Conservation (phyloP, 768 basidiomycete species). For the Chiua virens region DNA sequence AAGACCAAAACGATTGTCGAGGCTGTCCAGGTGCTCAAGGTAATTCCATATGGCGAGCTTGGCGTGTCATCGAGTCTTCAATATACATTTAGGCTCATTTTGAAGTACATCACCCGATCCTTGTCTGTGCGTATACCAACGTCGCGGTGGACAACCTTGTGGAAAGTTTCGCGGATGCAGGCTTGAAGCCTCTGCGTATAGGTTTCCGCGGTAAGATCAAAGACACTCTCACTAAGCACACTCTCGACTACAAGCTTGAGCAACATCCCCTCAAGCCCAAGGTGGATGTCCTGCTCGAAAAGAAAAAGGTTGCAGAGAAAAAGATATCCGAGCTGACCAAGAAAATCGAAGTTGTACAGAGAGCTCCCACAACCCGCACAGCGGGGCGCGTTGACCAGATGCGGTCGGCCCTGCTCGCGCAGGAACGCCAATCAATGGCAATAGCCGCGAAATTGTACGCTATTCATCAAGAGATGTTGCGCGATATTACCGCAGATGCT, state of each 20-base stretch:
- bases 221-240: conserved; percentile 52
- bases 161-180: conserved; percentile 60
- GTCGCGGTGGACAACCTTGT: conserved; percentile 91
- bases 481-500: conserved; percentile 58
- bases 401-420: conserved; percentile 21
- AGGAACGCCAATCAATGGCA: conserved; percentile 33
- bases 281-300: conserved; percentile 42
- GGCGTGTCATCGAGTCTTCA: background rate
- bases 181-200: conserved; percentile 74
- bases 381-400: conserved; percentile 30
- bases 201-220: conserved; percentile 64
- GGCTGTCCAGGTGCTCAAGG: conserved; percentile 77
- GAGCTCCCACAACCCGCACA: conserved; percentile 10
- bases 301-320: conserved; percentile 34
- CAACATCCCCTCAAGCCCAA: conserved; percentile 54
- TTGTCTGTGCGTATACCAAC: conserved; percentile 95
- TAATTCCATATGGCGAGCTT: conserved; percentile 15
- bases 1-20: conserved; percentile 94
- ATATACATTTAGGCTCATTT: conserved; percentile 59
- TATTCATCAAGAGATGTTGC: conserved; percentile 61
- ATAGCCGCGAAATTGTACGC: conserved; percentile 49
- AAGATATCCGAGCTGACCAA: conserved; percentile 27
- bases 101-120: conserved; percentile 75
- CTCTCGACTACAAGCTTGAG: conserved; percentile 63
- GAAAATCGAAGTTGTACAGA: conserved; percentile 22